Percentiles rank a stretch among this genome's conserved stretches.
Conservation (phyloP, 352 stramenopile genomes). For the Pythium diclinum region DNA sequence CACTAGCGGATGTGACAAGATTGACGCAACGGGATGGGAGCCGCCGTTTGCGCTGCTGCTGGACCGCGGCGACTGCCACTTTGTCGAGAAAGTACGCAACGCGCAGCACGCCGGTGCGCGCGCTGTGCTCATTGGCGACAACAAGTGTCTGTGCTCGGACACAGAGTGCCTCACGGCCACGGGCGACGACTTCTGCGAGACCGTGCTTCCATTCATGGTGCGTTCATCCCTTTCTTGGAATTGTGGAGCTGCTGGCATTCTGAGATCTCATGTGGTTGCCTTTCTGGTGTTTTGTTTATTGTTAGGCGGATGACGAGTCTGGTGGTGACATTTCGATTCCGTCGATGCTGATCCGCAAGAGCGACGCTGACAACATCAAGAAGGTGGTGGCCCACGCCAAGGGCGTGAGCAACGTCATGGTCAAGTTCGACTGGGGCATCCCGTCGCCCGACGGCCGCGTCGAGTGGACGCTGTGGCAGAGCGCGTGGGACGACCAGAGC, state of each 20-base stretch:
- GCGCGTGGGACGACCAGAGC: constrained; percentile 89
- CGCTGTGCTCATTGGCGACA: constrained; percentile 95
- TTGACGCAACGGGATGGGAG: constrained; percentile 78
- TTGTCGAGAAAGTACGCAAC: constrained; percentile 94
- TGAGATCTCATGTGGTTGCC: neutral
- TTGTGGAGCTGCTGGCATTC: neutral
- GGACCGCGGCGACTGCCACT: constrained; percentile 95
- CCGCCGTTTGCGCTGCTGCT: constrained; percentile 95
- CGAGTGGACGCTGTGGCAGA: constrained; percentile 97
- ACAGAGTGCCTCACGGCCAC: constrained; percentile 66
- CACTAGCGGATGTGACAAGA: constrained; percentile 76
- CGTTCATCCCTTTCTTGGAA: neutral
- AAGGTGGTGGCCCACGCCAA: constrained; percentile 75
- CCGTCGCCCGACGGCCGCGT: constrained; percentile 93
- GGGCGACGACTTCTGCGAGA: constrained; percentile 86
- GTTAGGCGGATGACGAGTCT: constrained; percentile 92
- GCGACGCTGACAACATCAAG: constrained; percentile 94
- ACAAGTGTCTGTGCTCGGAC: constrained; percentile 94
- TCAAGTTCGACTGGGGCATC: constrained; percentile 95
- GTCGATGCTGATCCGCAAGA: constrained; percentile 94
- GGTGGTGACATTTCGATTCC: constrained; percentile 97
- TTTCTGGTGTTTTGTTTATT: neutral
- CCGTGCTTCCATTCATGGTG: constrained; percentile 81
- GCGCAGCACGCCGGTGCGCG: constrained; percentile 91
- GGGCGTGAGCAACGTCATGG: constrained; percentile 90